A percentile compares a stretch with the other conserved stretches of the same genome.
Evolutionary conservation across 176 grass and related monocot species (phyloP).

Genomic region (Paspalum vaginatum): DNA sequence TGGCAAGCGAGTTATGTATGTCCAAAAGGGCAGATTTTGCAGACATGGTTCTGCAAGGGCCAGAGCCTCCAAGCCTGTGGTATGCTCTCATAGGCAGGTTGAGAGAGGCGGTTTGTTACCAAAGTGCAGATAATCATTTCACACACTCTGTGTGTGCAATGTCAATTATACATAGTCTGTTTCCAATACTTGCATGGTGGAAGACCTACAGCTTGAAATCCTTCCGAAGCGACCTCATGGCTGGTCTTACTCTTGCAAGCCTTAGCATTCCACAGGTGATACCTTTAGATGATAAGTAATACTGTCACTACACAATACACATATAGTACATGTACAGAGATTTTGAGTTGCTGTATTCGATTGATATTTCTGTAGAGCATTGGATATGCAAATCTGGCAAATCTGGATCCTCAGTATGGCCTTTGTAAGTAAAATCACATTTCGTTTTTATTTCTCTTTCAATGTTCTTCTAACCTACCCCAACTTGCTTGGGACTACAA

Average conservation of each 20-base stretch:
- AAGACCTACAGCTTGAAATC: constrained; percentile 14
- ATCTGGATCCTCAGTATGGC: constrained; percentile 26
- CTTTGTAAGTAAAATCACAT: constrained; percentile 6
- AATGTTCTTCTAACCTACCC: not conserved
- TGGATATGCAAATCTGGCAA: constrained; percentile 25
- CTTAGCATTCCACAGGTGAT: constrained; percentile 23
- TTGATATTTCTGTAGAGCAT: constrained; percentile 14
- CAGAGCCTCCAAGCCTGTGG: constrained; percentile 53
- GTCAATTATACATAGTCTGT: constrained; percentile 13
- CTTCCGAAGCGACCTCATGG: constrained; percentile 13
- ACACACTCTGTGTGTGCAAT: constrained; percentile 13
- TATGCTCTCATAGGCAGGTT: constrained; percentile 34
- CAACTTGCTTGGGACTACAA: not conserved
- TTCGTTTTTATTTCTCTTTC: not conserved
- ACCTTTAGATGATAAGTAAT: not conserved
- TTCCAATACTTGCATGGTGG: constrained; percentile 22
- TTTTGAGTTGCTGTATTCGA: constrained; percentile 1
- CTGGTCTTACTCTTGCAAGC: constrained; percentile 6
- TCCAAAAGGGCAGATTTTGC: constrained; percentile 31
- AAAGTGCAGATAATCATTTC: constrained; percentile 10
- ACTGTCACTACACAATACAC: not conserved
- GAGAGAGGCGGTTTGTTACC: constrained; percentile 17
- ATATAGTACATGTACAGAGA: not conserved
- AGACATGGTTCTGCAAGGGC: constrained; percentile 45
- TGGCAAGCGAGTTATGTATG: constrained; percentile 26